These are phyloP conservation scores for Micromonas commoda DNA, from an alignment of 139 green algal species.

Conservation along the genomic window DNA sequence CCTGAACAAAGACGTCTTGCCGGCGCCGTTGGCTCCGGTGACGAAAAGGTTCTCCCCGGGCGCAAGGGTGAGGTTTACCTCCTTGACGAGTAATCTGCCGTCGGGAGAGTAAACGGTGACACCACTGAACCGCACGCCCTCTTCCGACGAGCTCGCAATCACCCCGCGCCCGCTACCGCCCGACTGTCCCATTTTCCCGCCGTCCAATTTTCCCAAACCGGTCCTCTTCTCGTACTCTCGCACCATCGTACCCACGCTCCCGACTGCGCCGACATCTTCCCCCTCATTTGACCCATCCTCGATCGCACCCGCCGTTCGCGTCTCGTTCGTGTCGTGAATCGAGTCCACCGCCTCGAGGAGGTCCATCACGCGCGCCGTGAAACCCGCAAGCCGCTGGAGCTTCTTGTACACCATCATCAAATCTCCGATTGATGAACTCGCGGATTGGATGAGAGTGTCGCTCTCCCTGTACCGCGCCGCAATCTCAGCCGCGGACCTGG, in stretches of 20 bases:
- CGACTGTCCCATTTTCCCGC: background rate
- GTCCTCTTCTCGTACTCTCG: too few species aligned
- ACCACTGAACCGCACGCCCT: slow-evolving; percentile 52
- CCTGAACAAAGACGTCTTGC: slow-evolving; percentile 33
- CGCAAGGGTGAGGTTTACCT: slow-evolving; percentile 9
- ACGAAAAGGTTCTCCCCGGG: slow-evolving; percentile 26
- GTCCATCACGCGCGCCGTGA: slow-evolving; percentile 57
- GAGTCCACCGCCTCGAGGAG: slow-evolving; percentile 24
- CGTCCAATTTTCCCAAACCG: background rate
- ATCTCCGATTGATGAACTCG: slow-evolving; percentile 66
- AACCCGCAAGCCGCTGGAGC: slow-evolving; percentile 72
- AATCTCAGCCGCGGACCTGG: slow-evolving; percentile 9
- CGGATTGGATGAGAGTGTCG: slow-evolving; percentile 21
- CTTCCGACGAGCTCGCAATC: slow-evolving; percentile 29
- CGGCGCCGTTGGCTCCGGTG: slow-evolving; percentile 36
- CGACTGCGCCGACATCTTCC: too few species aligned
- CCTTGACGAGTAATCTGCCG: slow-evolving; percentile 60
- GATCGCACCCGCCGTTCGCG: too few species aligned
- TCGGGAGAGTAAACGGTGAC: slow-evolving; percentile 82
- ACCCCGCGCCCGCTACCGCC: background rate
- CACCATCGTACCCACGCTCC: too few species aligned
- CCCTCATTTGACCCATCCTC: too few species aligned
- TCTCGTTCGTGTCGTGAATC: too few species aligned
- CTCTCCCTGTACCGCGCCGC: slow-evolving; percentile 8
- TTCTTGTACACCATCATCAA: slow-evolving; percentile 95